Evolutionary conservation across 768 basidiomycete genomes (phyloP), one percentile per base, ranked within the genome.

Genomic region (Multifurca ochricompacta): DNA sequence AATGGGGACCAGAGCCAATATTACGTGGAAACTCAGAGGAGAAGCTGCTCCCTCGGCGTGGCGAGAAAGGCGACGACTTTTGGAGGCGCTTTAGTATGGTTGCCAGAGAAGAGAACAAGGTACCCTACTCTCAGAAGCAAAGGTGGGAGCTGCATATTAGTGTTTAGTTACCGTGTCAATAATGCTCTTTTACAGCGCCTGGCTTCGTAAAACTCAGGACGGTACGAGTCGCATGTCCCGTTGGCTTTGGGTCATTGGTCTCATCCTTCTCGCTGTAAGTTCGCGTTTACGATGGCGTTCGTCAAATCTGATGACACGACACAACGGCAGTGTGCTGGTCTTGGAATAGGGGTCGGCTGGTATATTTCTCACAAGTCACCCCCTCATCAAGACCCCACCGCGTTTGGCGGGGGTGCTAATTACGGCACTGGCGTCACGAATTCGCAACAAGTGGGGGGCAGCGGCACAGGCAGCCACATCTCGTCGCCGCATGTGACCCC

Each of bases 41-140:
- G 37, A 78, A 81, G 2, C 64, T 86, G 3, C 66, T 90, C 7
- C 83, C 86, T 1, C 73, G 73, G 36, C 77, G 85, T 41, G 85
- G 87, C 2, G 80, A 87, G 65, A 79, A 76, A 45, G 86, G 87
- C 0, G 87, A 91, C 62, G 85, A 90, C 62, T 91, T 91, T 69
- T 91, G 89, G 89, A 74, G 85, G 56, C 75, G 89, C 35, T 91
- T 91, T 69, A 87, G 84, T 57, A 88, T 90, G 74, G 81, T 91
- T 58, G 87, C 81, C 8, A 86, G 80, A 64, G 81, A 82, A 54
- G 81, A 85, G 60, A 72, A 70, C 53, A 64, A 62, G 52, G 74
- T 71, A 56, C 66, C 70, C 3, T 44, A 63, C 7, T 58, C 66
- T 9, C 63, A 74, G 64, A 80, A 80, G 62, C 74, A 76, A 67